Evolutionary conservation across 495 filamentous ascomycete species (phyloP), one percentile per base, ranked within the genome.

Genomic region (Podospora pseudopauciseta): DNA sequence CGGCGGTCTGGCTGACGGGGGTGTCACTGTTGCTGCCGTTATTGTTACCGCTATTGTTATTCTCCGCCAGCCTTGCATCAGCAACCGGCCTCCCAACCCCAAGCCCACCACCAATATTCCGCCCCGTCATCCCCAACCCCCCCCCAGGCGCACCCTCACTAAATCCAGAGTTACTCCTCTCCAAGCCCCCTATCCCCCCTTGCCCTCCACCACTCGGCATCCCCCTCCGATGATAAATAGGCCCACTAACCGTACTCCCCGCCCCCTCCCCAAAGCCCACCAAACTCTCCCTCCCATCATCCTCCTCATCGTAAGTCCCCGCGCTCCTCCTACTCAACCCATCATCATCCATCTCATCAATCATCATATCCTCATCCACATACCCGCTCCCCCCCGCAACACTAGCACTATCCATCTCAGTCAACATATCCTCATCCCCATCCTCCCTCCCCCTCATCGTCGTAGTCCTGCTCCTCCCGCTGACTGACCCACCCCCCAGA

Each of bases 181-280:
- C 81, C 20, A 82, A 63, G 15, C 65, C 72, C 27, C 55, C 28
- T 11, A 20, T n/a, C 11, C 34, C 23, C 19, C 13, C 2, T 13
- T 3, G 9, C 39, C 39, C 39, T 11, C 9, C 39, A 16, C 39
- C 39, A 49, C 9, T 11, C 2, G 39, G 39, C 39, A 49, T 3
- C 11, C 39, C 39, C 39, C 80, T 73, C n/a, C 82, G 78, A 57
- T 82, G 82, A 71, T 86, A 92, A 20, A 86, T 89, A n/a, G 90
- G 90, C 6, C 90, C 91, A 65, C 86, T 88, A 64, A 91, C 85
- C 0, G 90, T 93, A 72, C 89, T 94, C 65, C 89, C 89, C 15
- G 93, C 92, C 7, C 92, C 92, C 74, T 96, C 93, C 62, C 93
- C 93, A 67, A 96, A 96, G 0, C 87, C 93, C 9, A 96, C 93